phyloP scores from a whole-genome alignment of 441 rosid genomes.

The Viola pubescens region DNA sequence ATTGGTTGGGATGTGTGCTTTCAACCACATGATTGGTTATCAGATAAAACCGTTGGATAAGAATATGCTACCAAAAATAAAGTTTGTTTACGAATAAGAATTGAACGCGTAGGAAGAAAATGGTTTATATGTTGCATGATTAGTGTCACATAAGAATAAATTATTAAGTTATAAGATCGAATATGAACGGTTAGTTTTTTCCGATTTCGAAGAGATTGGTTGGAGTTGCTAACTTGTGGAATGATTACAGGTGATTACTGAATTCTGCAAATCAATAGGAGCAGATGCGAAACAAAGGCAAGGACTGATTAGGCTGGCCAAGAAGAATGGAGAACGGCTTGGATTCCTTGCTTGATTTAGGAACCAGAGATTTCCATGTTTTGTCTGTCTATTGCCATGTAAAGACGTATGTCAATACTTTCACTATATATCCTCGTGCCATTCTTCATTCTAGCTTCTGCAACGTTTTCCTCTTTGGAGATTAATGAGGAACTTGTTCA shows the following conservation, averaged over 20 bases:
- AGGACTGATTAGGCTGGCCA: constrained; percentile 83
- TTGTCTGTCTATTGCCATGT: neutral
- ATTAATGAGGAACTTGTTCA: no score
- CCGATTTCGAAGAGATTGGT: neutral
- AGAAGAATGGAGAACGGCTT: constrained; percentile 89
- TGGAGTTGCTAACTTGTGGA: neutral
- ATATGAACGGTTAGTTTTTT: no score
- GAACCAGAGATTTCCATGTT: neutral
- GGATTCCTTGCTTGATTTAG: constrained; percentile 77
- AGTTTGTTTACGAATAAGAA: no score
- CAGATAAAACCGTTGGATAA: no score
- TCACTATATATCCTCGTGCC: no score
- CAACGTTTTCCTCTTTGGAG: no score
- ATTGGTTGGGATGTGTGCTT: neutral
- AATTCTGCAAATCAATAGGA: constrained; percentile 91
- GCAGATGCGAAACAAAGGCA: constrained; percentile 94
- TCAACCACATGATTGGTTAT: neutral
- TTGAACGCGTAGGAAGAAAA: no score
- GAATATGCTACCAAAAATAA: no score
- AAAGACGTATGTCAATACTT: no score
- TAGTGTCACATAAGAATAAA: neutral
- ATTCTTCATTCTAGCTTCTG: no score
- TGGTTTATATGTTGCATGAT: neutral
- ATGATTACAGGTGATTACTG: constrained; percentile 64
- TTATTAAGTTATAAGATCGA: no score